Conservation (phyloP, 306 rosid genomes). For the Corylus heterophylla region DNA sequence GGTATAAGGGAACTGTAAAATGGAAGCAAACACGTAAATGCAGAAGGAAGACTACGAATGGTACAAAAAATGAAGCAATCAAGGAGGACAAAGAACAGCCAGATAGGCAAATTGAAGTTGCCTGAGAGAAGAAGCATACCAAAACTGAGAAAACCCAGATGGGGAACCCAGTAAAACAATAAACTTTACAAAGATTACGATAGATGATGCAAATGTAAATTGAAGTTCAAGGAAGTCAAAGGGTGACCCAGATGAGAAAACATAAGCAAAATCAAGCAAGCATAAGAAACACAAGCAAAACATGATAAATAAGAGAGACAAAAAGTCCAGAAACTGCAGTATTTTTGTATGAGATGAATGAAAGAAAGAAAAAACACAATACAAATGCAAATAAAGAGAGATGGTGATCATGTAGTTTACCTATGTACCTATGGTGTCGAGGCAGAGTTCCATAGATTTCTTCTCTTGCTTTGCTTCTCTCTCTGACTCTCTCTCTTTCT, state of each 20-base stretch:
- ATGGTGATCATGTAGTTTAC: background rate
- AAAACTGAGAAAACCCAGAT: slow-evolving; percentile 6
- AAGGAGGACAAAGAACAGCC: background rate
- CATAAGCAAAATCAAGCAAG: background rate
- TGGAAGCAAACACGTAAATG: background rate
- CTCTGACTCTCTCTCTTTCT: too few species aligned
- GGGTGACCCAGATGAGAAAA: background rate
- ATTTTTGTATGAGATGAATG: background rate
- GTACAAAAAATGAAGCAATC: background rate
- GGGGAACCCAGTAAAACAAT: background rate
- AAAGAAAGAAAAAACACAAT: too few species aligned
- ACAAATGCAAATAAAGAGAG: background rate
- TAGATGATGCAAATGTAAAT: background rate
- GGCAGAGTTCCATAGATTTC: background rate
- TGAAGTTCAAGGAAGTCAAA: background rate
- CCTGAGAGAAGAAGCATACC: background rate
- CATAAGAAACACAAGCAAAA: background rate
- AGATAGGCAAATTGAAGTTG: background rate
- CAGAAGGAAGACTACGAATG: background rate
- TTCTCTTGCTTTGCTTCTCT: slow-evolving; percentile 6
- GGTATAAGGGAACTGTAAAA: background rate
- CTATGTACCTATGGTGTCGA: background rate
- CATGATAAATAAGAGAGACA: background rate
- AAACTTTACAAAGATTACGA: background rate
- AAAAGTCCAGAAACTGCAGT: background rate